Percentiles rank a stretch among this genome's conserved stretches.
These are phyloP conservation scores for Triticum monococcum DNA, from an alignment of 176 grass and related monocot genomes.

Conservation along the genomic window DNA sequence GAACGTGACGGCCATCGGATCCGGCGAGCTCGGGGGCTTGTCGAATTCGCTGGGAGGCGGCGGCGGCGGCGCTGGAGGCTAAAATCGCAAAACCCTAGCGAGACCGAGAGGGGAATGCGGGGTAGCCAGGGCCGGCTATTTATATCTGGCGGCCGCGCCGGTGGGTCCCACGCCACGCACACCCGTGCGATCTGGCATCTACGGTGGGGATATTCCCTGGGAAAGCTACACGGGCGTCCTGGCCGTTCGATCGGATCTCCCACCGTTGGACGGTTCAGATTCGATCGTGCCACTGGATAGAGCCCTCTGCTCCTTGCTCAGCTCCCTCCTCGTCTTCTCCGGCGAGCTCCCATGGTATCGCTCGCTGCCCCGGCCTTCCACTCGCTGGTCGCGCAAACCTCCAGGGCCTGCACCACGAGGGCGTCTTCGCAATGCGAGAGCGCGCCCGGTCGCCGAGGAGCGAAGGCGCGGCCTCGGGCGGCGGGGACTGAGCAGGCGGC, in stretches of 20 bases:
- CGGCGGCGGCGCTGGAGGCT: conserved; percentile 8
- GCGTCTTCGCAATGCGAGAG: not conserved
- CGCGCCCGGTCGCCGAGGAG: not conserved
- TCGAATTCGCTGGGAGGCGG: conserved; percentile 19
- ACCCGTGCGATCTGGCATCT: conserved; percentile 42
- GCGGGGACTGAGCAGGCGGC: not conserved
- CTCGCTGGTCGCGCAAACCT: not conserved
- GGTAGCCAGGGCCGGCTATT: not conserved
- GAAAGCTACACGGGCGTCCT: rapidly evolving
- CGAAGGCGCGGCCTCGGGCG: not conserved
- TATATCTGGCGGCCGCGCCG: not conserved
- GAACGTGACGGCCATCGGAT: conserved; percentile 75
- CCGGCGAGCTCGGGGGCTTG: not conserved
- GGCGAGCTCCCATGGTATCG: conserved; percentile 28
- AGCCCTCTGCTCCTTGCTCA: not conserved
- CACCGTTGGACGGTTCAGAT: not conserved
- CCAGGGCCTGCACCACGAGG: not conserved
- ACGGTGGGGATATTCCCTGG: conserved; percentile 33
- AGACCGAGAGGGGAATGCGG: not conserved
- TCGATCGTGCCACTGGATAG: not conserved
- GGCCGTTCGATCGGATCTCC: not conserved
- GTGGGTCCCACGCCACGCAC: not conserved
- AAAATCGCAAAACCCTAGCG: conserved; percentile 61
- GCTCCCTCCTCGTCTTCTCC: conserved; percentile 2
- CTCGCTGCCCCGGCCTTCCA: conserved; percentile 13